These are phyloP conservation scores for Cynanchum wilfordii DNA, from an alignment of 257 asterid species.

Conservation along the genomic window DNA sequence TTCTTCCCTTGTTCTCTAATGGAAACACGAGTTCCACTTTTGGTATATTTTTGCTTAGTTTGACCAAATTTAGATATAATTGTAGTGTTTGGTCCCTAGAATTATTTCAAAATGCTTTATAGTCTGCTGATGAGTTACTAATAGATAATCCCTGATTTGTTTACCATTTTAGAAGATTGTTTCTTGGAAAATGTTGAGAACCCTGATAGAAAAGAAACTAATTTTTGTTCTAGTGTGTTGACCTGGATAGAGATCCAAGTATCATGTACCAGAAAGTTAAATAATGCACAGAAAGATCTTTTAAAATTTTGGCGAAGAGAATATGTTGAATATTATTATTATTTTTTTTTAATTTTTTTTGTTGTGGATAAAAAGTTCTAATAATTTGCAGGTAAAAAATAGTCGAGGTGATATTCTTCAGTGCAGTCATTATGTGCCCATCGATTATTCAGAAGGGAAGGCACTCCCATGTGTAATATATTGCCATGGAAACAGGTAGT, in stretches of 20 bases:
- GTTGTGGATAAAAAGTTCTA: constrained; percentile 12
- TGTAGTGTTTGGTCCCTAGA: neutral
- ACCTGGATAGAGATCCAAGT: neutral
- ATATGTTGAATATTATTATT: neutral
- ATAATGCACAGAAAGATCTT: neutral
- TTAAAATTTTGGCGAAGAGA: neutral
- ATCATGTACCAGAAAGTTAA: neutral
- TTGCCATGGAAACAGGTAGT: constrained; percentile 96
- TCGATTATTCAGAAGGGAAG: constrained; percentile 57
- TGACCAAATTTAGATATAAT: neutral
- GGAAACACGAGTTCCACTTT: neutral
- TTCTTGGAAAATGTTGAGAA: neutral
- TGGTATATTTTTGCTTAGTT: neutral
- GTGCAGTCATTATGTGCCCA: constrained; percentile 91
- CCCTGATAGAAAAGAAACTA: neutral
- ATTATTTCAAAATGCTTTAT: neutral
- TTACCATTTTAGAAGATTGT: neutral
- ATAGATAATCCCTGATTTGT: neutral
- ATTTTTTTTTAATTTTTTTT: neutral
- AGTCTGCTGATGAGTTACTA: neutral
- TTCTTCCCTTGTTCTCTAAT: neutral
- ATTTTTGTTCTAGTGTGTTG: neutral
- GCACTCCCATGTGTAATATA: constrained; percentile 82
- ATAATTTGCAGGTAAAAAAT: constrained; percentile 60
- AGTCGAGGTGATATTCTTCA: constrained; percentile 74